Base-by-base conservation (phyloP, 257 asterid genomes). In the Eustoma russellianum region DNA sequence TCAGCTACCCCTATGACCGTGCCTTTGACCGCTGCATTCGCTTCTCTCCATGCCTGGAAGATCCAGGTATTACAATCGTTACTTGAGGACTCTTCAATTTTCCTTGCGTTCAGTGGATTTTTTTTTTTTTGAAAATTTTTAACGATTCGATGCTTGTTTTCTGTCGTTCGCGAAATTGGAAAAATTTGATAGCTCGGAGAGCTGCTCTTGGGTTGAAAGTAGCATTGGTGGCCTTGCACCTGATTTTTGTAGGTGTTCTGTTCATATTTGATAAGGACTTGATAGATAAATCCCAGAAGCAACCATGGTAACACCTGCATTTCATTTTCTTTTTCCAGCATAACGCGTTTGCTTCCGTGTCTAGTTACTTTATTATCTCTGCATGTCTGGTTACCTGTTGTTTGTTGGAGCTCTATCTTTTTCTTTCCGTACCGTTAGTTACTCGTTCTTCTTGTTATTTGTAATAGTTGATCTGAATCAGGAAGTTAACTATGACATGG, bases 201-300 rank as follows among this genome's bases (percentile, higher is more conserved):
- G 83, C 97, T 56, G 76, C 86, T 47, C 60, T 83, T 45, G 72
- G 73, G 44, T 71, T 92, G 79, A 85, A 76, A 70, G 51, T 77
- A 44, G 83, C 93, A 40, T 66, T 92, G 82, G 93, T 92, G 70
- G n/a, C 69, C 56, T 85, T 92, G 77, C 99, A 92, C 81, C 71
- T 92, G 61, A 64, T 83, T 24, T 79, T 59, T 43, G 74, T 66
- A 11, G 94, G 91, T 33, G 75, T 75, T 61, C 55, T 92, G 14
- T 75, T 85, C 52, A 18, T 75, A 55, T 74, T 88, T 41, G 94
- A 88, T 71, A 33, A 59, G 64, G 88, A 79, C 72, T 78, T 88
- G 78, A 75, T 88, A 59, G 77, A 56, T 62, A 79, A 72, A 73
- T 69, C 94, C 46, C 66, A 61, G 55, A 69, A 63, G 52, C 73